Evolutionary conservation across 495 filamentous ascomycete species (phyloP).

Genomic region (Aspergillus steynii): DNA sequence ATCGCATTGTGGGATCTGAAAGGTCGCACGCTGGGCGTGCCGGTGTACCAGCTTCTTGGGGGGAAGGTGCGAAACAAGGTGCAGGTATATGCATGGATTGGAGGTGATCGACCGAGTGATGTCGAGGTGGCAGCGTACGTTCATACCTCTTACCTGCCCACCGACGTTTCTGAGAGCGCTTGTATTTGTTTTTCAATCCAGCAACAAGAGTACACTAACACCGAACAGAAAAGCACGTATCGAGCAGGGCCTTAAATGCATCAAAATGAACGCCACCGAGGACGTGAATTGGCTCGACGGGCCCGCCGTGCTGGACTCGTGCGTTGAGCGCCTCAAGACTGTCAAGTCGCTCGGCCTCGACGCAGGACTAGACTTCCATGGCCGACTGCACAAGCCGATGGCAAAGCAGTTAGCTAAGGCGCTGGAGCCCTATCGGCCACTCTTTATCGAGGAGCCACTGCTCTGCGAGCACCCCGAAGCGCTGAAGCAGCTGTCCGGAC

Average conservation of each 20-base stretch:
- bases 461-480: constrained; percentile 71
- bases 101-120: constrained; percentile 75
- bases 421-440: constrained; percentile 67
- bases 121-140: constrained; percentile 58
- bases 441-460: constrained; percentile 81
- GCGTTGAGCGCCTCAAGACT: constrained; percentile 66
- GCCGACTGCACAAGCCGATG: constrained; percentile 78
- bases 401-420: constrained; percentile 76
- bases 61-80: constrained; percentile 74
- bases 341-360: constrained; percentile 75
- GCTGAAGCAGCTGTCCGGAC: constrained; percentile 64
- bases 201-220: background rate
- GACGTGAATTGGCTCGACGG: constrained; percentile 82
- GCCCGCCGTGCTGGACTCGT: constrained; percentile 60
- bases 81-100: constrained; percentile 85
- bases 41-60: constrained; percentile 72
- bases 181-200: background rate
- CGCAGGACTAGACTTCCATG: constrained; percentile 77
- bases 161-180: too few species aligned
- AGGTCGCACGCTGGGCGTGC: constrained; percentile 58
- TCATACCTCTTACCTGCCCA: too few species aligned
- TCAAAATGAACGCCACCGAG: constrained; percentile 86
- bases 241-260: constrained; percentile 68
- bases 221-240: constrained; percentile 54
- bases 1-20: constrained; percentile 86